phyloP scores from a whole-genome alignment of 2,329 filamentous ascomycete species.

The Aspergillus flavus region DNA sequence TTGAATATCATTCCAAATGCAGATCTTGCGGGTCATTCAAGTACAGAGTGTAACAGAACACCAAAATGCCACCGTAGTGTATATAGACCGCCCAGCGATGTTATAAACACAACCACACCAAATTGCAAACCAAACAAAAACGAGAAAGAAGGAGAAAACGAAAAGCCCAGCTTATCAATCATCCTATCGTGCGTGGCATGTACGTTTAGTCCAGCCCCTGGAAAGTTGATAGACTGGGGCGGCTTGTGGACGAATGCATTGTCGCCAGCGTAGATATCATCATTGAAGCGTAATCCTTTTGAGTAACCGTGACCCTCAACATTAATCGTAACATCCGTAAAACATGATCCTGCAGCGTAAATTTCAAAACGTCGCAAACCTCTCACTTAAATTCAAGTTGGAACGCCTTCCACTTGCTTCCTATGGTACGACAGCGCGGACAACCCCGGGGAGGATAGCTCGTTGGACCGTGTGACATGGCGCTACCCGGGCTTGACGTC shows the following conservation, averaged over 20 bases:
- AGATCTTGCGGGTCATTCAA: not conserved
- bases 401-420: slow-evolving; percentile 52
- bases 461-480: slow-evolving; percentile 34
- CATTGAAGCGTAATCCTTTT: slow-evolving; percentile 27
- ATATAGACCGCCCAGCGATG: slow-evolving; percentile 23
- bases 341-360: slow-evolving; percentile 17
- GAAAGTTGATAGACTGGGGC: not conserved
- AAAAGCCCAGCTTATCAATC: slow-evolving; percentile 33
- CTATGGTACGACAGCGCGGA: slow-evolving; percentile 49
- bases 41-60: slow-evolving; percentile 10
- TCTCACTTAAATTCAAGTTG: slow-evolving; percentile 50
- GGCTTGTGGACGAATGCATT: slow-evolving; percentile 3
- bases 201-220: not conserved
- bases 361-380: not conserved
- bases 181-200: slow-evolving; percentile 1
- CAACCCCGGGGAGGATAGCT: slow-evolving; percentile 47
- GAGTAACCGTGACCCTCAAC: slow-evolving; percentile 23
- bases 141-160: slow-evolving; percentile 6
- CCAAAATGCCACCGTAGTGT: slow-evolving; percentile 24
- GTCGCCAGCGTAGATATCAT: slow-evolving; percentile 17
- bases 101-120: slow-evolving; percentile 10
- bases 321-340: slow-evolving; percentile 36
- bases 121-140: slow-evolving; percentile 11
- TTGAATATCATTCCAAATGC: slow-evolving; percentile 1
- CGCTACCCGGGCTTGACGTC: slow-evolving; percentile 35